phyloP scores from a whole-genome alignment of 1,284 basidiomycete species.

The Ustilago nuda region DNA sequence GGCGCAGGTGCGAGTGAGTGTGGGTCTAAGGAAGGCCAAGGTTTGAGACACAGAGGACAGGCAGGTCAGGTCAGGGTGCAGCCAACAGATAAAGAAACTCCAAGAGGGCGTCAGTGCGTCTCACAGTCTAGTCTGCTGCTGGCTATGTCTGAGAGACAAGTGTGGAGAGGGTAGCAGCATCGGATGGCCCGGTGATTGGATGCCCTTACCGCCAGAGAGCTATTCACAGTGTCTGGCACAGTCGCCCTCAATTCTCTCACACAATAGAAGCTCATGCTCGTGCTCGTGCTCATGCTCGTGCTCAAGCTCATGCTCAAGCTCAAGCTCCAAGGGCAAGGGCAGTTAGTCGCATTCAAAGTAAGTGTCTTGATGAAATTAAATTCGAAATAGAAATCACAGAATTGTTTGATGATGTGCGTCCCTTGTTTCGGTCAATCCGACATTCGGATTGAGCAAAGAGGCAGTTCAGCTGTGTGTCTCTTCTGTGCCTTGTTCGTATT shows the following conservation, averaged over 20 bases:
- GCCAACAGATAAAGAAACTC: background rate
- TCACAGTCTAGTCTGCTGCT: no score
- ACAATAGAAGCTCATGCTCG: no score
- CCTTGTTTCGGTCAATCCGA: background rate
- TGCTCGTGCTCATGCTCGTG: no score
- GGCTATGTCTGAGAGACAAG: constrained; percentile 3
- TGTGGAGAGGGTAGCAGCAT: background rate
- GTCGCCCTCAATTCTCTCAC: background rate
- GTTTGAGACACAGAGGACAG: background rate
- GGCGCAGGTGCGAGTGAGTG: background rate
- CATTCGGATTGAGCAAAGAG: background rate
- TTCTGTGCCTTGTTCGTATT: background rate
- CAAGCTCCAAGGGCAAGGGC: background rate
- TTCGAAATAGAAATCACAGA: background rate
- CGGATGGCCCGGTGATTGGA: constrained; percentile 1
- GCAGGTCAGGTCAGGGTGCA: background rate
- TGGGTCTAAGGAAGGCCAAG: background rate
- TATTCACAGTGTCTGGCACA: background rate
- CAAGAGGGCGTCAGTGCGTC: background rate
- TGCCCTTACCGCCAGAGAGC: background rate
- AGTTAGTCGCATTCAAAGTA: no score
- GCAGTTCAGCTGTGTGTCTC: background rate
- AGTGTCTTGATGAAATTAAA: background rate
- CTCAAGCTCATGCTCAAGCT: background rate
- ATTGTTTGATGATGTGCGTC: background rate